These are phyloP conservation scores for Pseudonectria foliicola DNA, from an alignment of 2,329 filamentous ascomycete species.

Conservation along the genomic window DNA sequence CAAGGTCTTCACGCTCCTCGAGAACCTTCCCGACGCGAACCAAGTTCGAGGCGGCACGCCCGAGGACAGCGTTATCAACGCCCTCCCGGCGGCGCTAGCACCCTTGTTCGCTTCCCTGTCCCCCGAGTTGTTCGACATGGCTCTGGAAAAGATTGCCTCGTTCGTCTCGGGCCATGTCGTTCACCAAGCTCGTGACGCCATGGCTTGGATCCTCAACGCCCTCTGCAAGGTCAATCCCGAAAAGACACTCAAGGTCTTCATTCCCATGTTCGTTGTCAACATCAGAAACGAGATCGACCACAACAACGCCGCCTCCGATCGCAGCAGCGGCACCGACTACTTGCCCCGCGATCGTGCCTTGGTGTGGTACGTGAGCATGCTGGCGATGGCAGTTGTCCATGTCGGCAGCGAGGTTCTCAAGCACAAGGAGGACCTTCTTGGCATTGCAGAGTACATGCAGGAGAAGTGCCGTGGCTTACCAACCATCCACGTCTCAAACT, in stretches of 20 bases:
- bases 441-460: conserved; percentile 94
- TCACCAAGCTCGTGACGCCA: conserved; percentile 91
- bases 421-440: conserved; percentile 82
- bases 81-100: conserved; percentile 81
- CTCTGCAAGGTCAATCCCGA: conserved; percentile 93
- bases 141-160: conserved; percentile 81
- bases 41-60: conserved; percentile 84
- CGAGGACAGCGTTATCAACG: conserved; percentile 96
- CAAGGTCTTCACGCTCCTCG: conserved; percentile 88
- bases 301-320: conserved; percentile 89
- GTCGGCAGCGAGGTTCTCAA: conserved; percentile 84
- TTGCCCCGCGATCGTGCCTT: conserved; percentile 85
- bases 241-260: conserved; percentile 83
- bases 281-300: conserved; percentile 96
- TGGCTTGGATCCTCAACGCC: conserved; percentile 97
- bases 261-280: conserved; percentile 83
- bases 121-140: conserved; percentile 86
- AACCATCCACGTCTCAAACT: conserved; percentile 94
- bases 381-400: conserved; percentile 97
- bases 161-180: conserved; percentile 94
- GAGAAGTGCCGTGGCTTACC: conserved; percentile 88
- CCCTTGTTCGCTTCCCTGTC: conserved; percentile 87
- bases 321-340: conserved; percentile 89
- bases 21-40: conserved; percentile 88
- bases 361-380: conserved; percentile 94